Evolutionary conservation across 805 yeast species (phyloP).

Genomic region (Suhomyces vadensis): DNA sequence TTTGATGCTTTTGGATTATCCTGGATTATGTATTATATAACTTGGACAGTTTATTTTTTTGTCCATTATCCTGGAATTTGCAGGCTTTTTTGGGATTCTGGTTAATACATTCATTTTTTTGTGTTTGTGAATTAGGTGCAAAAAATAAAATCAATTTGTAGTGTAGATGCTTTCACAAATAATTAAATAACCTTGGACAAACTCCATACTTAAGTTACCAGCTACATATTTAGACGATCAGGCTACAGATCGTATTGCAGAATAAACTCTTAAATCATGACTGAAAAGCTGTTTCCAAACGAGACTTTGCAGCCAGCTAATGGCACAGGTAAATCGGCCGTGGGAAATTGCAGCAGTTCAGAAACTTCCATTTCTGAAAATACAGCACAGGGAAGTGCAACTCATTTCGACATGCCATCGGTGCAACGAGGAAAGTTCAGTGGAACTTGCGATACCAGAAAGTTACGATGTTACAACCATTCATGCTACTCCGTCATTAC

Average conservation of each 20-base stretch:
- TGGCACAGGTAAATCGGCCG: no score
- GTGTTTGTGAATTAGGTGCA: conserved; percentile 7
- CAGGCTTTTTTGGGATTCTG: conserved; percentile 7
- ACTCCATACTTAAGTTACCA: no score
- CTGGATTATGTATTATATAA: conserved; percentile 9
- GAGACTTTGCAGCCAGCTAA: no score
- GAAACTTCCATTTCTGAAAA: no score
- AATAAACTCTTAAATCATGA: no score
- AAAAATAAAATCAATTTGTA: not conserved
- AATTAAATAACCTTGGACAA: no score
- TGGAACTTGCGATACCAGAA: conserved; percentile 27
- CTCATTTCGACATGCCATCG: not conserved
- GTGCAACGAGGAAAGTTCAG: conserved; percentile 23
- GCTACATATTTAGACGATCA: no score
- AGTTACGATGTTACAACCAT: conserved; percentile 17
- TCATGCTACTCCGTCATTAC: not conserved
- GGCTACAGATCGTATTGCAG: no score
- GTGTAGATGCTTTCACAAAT: not conserved
- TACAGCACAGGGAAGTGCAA: no score
- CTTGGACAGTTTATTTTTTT: conserved; percentile 2
- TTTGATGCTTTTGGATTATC: conserved; percentile 7
- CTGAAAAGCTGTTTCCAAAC: no score
- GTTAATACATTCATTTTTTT: conserved; percentile 4
- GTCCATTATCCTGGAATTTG: conserved; percentile 5
- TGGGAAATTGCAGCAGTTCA: no score